Percentiles rank a stretch among this genome's conserved stretches.
Evolutionary conservation across 2,329 filamentous ascomycete genomes (phyloP).

Genomic region (Fusarium sp.): DNA sequence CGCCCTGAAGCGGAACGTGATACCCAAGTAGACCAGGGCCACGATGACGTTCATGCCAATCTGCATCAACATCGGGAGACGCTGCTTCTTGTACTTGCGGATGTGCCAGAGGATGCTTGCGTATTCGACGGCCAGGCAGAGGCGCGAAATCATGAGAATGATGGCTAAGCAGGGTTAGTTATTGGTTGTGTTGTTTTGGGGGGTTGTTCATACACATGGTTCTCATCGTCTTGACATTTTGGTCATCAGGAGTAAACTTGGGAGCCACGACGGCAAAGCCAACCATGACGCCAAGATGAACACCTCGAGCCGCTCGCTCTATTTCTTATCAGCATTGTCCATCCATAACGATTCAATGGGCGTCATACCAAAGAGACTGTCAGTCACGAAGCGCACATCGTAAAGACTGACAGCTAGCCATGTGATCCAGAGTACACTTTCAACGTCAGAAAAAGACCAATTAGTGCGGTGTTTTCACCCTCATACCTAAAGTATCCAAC

Average conservation of each 20-base stretch:
- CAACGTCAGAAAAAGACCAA: not conserved
- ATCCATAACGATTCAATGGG: accelerated
- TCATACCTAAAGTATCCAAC: slow-evolving; percentile 53
- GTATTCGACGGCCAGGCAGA: slow-evolving; percentile 68
- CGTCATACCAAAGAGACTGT: slow-evolving; percentile 67
- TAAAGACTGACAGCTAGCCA: slow-evolving; percentile 74
- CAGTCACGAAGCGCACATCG: slow-evolving; percentile 74
- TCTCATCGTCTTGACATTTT: slow-evolving; percentile 53
- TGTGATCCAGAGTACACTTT: slow-evolving; percentile 74
- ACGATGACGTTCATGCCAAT: slow-evolving; percentile 51
- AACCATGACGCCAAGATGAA: slow-evolving; percentile 74
- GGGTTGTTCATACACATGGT: slow-evolving; percentile 52
- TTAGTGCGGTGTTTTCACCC: not conserved
- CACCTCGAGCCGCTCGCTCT: slow-evolving; percentile 67
- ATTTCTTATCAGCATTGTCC: not conserved
- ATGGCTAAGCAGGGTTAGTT: slow-evolving; percentile 46
- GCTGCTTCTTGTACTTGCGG: slow-evolving; percentile 54
- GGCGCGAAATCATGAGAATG: slow-evolving; percentile 64
- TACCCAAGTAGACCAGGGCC: slow-evolving; percentile 56
- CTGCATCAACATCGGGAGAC: slow-evolving; percentile 52
- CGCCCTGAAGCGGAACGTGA: slow-evolving; percentile 54
- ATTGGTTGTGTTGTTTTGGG: no score
- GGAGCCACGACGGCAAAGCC: slow-evolving; percentile 72
- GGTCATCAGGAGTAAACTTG: slow-evolving; percentile 55
- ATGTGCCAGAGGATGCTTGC: slow-evolving; percentile 59